phyloP scores from a whole-genome alignment of 2,329 filamentous ascomycete species.

The Cercospora nicotianae region DNA sequence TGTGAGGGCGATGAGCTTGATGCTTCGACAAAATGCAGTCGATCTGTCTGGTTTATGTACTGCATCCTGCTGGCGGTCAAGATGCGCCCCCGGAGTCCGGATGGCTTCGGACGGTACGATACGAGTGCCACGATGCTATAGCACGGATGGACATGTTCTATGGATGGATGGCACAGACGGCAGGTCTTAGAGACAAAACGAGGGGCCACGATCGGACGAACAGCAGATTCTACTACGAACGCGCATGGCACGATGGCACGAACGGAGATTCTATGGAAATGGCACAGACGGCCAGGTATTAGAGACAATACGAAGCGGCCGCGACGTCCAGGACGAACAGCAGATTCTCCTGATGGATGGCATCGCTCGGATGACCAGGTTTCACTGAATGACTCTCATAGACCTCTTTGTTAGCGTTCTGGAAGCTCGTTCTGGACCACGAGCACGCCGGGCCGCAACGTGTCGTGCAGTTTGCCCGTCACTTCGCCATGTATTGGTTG shows the following conservation, averaged over 20 bases:
- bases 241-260: background rate
- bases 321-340: background rate
- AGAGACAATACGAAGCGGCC: background rate
- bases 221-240: background rate
- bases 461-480: background rate
- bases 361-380: background rate
- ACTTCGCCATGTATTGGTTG: background rate
- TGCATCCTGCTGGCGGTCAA: background rate
- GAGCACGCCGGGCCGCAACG: background rate
- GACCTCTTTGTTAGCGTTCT: background rate
- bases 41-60: background rate
- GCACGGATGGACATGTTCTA: background rate
- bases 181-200: background rate
- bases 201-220: background rate
- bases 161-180: background rate
- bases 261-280: background rate
- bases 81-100: background rate
- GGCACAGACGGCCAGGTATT: background rate
- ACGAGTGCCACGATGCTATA: background rate
- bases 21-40: background rate
- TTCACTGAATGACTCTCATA: background rate
- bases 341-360: background rate
- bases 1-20: background rate
- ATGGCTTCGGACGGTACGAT: background rate
- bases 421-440: background rate